phyloP scores from a whole-genome alignment of 2,329 filamentous ascomycete species.

The Penicillium verrucosum region DNA sequence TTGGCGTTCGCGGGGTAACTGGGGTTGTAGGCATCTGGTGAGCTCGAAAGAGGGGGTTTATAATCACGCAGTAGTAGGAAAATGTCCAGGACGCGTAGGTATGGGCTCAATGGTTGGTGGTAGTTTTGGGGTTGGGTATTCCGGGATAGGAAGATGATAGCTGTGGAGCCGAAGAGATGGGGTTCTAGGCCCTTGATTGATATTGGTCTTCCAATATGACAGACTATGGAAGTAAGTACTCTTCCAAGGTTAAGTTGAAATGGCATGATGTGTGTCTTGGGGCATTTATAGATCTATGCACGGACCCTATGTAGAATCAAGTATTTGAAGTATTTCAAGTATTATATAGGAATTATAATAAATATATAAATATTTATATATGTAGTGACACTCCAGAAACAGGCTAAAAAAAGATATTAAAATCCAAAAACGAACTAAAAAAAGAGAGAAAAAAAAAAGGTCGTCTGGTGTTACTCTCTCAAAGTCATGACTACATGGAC shows the following conservation, averaged over 20 bases:
- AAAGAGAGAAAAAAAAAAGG: neutral
- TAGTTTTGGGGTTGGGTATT: neutral
- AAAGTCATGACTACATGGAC: constrained; percentile 9
- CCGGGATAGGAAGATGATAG: neutral
- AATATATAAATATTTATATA: neutral
- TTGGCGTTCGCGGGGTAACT: constrained; percentile 2
- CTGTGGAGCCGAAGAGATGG: neutral
- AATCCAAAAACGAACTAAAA: neutral
- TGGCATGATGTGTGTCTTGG: neutral
- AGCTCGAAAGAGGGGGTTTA: neutral
- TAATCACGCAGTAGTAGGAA: neutral
- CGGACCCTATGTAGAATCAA: neutral
- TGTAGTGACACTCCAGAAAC: neutral
- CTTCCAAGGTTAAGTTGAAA: neutral
- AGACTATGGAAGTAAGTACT: neutral
- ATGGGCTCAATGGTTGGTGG: neutral
- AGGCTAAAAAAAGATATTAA: neutral
- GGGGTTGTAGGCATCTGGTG: neutral
- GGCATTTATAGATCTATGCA: neutral
- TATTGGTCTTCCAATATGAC: neutral
- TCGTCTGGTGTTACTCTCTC: constrained; percentile 1
- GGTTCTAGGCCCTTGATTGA: neutral
- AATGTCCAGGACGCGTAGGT: neutral
- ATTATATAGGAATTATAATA: neutral
- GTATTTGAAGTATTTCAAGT: neutral